Percentiles rank a stretch among this genome's conserved stretches.
Evolutionary conservation across 495 filamentous ascomycete genomes (phyloP).

Genomic region (Penicillium steckii): DNA sequence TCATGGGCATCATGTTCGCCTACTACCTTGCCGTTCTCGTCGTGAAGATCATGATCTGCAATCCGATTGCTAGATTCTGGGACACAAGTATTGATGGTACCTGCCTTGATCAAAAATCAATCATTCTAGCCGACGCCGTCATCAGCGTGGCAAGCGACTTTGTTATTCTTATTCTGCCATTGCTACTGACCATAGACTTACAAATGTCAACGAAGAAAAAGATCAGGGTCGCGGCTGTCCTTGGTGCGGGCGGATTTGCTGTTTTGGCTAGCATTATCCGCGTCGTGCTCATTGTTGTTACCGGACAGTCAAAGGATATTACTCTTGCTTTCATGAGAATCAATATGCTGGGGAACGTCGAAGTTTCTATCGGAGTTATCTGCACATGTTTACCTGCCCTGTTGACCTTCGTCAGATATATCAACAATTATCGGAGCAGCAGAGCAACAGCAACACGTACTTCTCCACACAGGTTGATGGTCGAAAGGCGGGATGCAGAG

Average conservation of each 20-base stretch:
- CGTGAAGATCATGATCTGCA: constrained; percentile 39
- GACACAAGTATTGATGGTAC: constrained; percentile 12
- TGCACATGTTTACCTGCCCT: constrained; percentile 40
- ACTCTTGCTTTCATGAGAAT: constrained; percentile 37
- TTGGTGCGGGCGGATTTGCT: constrained; percentile 39
- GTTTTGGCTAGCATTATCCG: constrained; percentile 35
- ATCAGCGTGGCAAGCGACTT: constrained; percentile 39
- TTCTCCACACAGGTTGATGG: background rate
- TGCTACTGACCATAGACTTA: constrained; percentile 31
- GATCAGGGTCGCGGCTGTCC: constrained; percentile 29
- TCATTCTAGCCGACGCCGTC: constrained; percentile 38
- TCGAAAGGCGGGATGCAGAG: background rate
- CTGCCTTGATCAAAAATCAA: constrained; percentile 33
- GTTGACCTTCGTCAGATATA: constrained; percentile 22
- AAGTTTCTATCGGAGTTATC: too few species aligned
- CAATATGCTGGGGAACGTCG: constrained; percentile 35
- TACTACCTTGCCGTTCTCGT: constrained; percentile 39
- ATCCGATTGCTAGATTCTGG: constrained; percentile 37
- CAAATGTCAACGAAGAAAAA: constrained; percentile 34
- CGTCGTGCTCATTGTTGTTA: constrained; percentile 30
- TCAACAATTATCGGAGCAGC: constrained; percentile 18
- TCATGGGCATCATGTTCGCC: constrained; percentile 34
- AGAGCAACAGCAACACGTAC: background rate
- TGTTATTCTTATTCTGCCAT: constrained; percentile 32
- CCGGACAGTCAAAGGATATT: constrained; percentile 25